Evolutionary conservation across 331 rosid genomes (phyloP).

Genomic region (Acacia concinna): DNA sequence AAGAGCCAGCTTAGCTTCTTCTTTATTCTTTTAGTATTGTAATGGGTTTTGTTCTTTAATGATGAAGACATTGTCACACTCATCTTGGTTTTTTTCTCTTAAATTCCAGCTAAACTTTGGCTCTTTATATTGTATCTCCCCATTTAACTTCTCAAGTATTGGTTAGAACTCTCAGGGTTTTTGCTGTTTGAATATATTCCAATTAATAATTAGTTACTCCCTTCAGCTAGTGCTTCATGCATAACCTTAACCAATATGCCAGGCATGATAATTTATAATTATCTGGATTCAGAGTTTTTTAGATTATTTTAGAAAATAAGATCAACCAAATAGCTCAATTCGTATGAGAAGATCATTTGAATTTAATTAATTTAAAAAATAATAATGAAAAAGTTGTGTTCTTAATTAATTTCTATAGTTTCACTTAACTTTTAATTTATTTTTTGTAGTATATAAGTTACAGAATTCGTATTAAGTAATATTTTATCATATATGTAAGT

Average conservation of each 20-base stretch:
- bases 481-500: background rate
- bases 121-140: constrained; percentile 19
- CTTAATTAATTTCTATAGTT: background rate
- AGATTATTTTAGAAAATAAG: background rate
- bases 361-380: background rate
- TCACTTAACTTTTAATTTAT: background rate
- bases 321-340: background rate
- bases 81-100: constrained; percentile 29
- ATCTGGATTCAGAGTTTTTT: background rate
- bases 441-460: background rate
- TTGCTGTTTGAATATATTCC: constrained; percentile 36
- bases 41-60: constrained; percentile 47
- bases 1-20: constrained; percentile 52
- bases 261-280: background rate
- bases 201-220: constrained; percentile 30
- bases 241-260: constrained; percentile 15
- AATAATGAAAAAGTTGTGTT: background rate
- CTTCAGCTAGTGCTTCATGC: constrained; percentile 30
- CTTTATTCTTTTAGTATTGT: constrained; percentile 61
- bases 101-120: background rate
- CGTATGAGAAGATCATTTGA: background rate
- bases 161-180: constrained; percentile 35
- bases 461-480: background rate
- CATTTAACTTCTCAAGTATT: constrained; percentile 33
- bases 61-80: constrained; percentile 43